Base-by-base conservation (phyloP, 1,139 yeast species). In the Casaregolazyma suthepensis region DNA sequence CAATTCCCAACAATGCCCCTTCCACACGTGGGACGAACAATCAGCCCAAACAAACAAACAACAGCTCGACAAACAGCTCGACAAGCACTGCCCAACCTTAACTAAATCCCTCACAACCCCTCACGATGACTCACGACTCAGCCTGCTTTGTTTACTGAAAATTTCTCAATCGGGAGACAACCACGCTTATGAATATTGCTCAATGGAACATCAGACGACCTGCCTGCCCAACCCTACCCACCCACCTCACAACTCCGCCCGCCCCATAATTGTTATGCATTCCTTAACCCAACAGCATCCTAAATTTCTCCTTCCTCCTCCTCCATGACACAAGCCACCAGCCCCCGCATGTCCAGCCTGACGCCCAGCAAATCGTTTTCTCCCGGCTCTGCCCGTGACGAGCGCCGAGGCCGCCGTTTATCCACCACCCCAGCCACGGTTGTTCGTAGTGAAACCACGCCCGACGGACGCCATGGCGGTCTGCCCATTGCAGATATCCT, bases 401-500 rank as follows among this genome's bases (percentile, higher is more conserved):
- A 35, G 7, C 40, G 17, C 17, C 40, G 40, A 2, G 40, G 40
- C 17, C 17, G 40, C 17, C 40, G 40, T 35, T 35, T 35, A 35
- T 35, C 40, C 7, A 15, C 40, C 17, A 15, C 40, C 13, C 40
- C 15, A 2, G 13, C 17, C 40, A 35, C 17, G 3, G 13, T 35
- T 35, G 17, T 17, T 35, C 40, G 40, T 6, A 15, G 7, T 15
- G 40, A 35, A 15, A n/a, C 17, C 7, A 35, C 40, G 9, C 40
- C 40, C 17, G 40, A 35, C 7, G 40, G 40, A 5, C 40, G 40
- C 13, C 40, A 35, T 15, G 40, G 40, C 17, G 44, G 49, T 5
- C 35, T 38, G 15, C 48, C 51, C 12, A 15, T 42, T 6, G 66
- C 58, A 4, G 68, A 65, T 45, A 56, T 65, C 3, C 62, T 59